Evolutionary conservation across 495 filamentous ascomycete species (phyloP).

Genomic region (Patellaria atrata): DNA sequence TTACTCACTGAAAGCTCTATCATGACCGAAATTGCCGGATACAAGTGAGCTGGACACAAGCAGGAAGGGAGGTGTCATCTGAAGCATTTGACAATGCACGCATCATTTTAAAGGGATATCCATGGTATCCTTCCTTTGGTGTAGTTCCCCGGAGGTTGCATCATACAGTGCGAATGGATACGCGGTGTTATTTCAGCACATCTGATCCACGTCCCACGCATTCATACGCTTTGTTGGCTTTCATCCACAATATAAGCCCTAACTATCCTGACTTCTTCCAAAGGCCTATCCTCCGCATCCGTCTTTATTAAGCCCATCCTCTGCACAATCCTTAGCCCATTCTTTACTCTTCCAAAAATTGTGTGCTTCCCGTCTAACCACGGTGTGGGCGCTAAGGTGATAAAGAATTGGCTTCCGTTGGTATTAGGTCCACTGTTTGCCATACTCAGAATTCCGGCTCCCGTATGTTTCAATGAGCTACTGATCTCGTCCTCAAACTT

Average conservation of each 20-base stretch:
- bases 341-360: conserved; percentile 87
- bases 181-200: not conserved
- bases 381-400: conserved; percentile 87
- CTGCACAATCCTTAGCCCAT: conserved; percentile 67
- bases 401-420: conserved; percentile 78
- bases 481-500: conserved; percentile 92
- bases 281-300: conserved; percentile 60
- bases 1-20: not conserved
- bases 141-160: too few relatives aligned
- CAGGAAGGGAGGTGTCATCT: too few relatives aligned
- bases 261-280: conserved; percentile 71
- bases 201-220: not conserved
- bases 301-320: conserved; percentile 88
- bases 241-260: conserved; percentile 50
- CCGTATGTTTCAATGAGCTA: conserved; percentile 70
- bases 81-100: not conserved
- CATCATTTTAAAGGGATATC: not conserved
- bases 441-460: conserved; percentile 88
- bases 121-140: not conserved
- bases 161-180: not conserved
- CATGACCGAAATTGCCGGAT: too few relatives aligned
- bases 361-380: conserved; percentile 98
- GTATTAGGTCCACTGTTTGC: conserved; percentile 90
- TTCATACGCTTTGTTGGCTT: conserved; percentile 31
- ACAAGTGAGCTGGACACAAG: too few relatives aligned